These are phyloP conservation scores for Cytospora mali DNA, from an alignment of 2,329 filamentous ascomycete genomes.

Conservation along the genomic window DNA sequence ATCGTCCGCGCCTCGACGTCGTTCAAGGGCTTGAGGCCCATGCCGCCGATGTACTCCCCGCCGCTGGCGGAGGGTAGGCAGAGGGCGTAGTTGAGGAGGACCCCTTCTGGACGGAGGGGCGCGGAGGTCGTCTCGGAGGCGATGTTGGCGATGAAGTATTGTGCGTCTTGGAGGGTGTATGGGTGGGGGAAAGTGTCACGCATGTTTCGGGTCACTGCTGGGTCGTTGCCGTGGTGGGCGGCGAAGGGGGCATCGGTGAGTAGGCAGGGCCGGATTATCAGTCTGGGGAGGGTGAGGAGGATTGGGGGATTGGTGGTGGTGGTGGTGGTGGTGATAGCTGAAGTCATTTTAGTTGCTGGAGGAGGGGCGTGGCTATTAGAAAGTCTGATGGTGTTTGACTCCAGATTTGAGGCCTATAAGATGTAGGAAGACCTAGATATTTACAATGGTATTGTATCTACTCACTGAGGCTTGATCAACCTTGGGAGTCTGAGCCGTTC, in stretches of 20 bases:
- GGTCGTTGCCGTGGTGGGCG: conserved; percentile 42
- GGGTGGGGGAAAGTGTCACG: conserved; percentile 50
- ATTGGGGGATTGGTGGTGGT: conserved; percentile 18
- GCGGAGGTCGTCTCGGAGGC: conserved; percentile 28
- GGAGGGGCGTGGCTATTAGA: background rate
- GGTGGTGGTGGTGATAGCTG: conserved; percentile 4
- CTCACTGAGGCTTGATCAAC: too few species aligned
- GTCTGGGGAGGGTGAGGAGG: conserved; percentile 37
- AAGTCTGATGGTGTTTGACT: background rate
- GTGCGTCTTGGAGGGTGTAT: conserved; percentile 46
- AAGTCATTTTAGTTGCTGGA: conserved; percentile 13
- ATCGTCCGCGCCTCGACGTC: conserved; percentile 47
- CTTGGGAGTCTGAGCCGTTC: too few species aligned
- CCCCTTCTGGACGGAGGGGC: conserved; percentile 35
- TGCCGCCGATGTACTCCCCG: conserved; percentile 42
- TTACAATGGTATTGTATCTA: too few species aligned
- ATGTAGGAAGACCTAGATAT: too few species aligned
- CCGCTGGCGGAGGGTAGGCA: conserved; percentile 34
- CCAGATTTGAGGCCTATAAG: too few species aligned
- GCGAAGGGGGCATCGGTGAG: conserved; percentile 43
- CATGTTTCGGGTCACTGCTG: conserved; percentile 43
- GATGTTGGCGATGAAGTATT: conserved; percentile 39
- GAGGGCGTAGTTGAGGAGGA: conserved; percentile 41
- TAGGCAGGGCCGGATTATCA: conserved; percentile 45
- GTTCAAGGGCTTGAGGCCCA: conserved; percentile 42